Evolutionary conservation across 148 eudicot genomes (phyloP), one percentile per base, ranked within the genome.

Genomic region (Pharnaceum exiguum): DNA sequence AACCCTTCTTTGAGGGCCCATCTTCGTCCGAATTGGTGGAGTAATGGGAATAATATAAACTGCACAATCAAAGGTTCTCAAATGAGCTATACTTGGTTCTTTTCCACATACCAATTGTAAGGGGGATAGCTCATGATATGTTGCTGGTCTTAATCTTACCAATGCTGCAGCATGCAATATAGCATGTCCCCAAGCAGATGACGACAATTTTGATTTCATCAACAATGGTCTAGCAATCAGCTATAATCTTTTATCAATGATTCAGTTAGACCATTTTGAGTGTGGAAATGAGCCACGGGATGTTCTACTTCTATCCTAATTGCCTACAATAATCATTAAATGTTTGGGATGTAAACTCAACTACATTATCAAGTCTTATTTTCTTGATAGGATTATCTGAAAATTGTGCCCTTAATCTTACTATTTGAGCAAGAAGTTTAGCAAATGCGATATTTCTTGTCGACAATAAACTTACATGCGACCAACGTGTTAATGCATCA

Each of bases 231-330:
- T 37, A 37, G 42, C 12, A 16, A 37, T 37, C 15, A 37, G 19
- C 33, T 46, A 39, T 51, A 38, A 37, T 44, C 0, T 27, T 68
- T 60, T 18, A 68, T 51, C 7, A 60, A 60, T 24, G 62, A 69
- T 38, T 69, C 62, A 3, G 15, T 49, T 1, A 69, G 23, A 33
- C 68, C 62, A 55, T 69, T 69, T 61, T 55, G 62, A 28, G 73
- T 69, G 5, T 61, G 73, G 17, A 61, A 55, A 69, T 53, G 56
- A 10, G 49, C 62, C 10, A 61, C 68, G 3, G 46, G 56, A 45
- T 62, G 65, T 46, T 69, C 67, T 28, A 61, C 40, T 12, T n/a
- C n/a, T n/a, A n/a, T n/a, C 39, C 40, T 28, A 52, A 40, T 51
- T 39, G 19, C 15, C 19, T 22, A 24, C 25, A 18, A 27, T 50